phyloP scores from a whole-genome alignment of 768 basidiomycete genomes.

The Dioszegia crocea region DNA sequence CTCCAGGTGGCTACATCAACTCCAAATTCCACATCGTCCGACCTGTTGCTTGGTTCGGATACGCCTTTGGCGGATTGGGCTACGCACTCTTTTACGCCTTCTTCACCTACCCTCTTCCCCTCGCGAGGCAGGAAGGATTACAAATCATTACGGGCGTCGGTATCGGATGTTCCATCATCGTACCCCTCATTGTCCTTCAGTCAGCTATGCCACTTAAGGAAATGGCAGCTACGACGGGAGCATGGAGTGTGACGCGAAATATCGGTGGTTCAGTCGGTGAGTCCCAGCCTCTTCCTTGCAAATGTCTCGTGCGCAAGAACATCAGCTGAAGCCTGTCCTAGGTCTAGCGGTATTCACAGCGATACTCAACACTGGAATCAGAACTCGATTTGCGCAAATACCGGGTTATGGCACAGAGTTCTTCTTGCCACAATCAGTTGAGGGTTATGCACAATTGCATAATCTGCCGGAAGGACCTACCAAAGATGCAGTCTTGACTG shows the following conservation, averaged over 20 bases:
- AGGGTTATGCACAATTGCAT: slow-evolving; percentile 39
- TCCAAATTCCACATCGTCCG: slow-evolving; percentile 39
- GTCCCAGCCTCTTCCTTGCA: too few relatives aligned
- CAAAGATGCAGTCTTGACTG: slow-evolving; percentile 35
- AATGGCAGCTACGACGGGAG: slow-evolving; percentile 43
- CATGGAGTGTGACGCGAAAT: slow-evolving; percentile 38
- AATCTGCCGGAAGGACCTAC: slow-evolving; percentile 35
- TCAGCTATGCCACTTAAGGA: slow-evolving; percentile 49
- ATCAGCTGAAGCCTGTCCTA: background rate
- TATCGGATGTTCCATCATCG: slow-evolving; percentile 32
- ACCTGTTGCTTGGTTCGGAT: slow-evolving; percentile 46
- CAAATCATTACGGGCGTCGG: slow-evolving; percentile 37
- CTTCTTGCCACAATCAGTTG: slow-evolving; percentile 29
- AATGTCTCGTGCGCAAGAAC: background rate
- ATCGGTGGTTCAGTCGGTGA: slow-evolving; percentile 43
- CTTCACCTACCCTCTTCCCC: slow-evolving; percentile 20
- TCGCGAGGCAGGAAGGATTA: slow-evolving; percentile 32
- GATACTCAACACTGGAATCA: slow-evolving; percentile 37
- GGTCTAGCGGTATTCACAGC: slow-evolving; percentile 44
- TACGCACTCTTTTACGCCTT: slow-evolving; percentile 34
- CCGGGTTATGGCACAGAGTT: slow-evolving; percentile 43
- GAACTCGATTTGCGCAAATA: slow-evolving; percentile 35
- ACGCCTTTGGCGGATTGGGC: slow-evolving; percentile 33
- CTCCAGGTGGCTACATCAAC: slow-evolving; percentile 39
- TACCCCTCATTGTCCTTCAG: slow-evolving; percentile 40